Evolutionary conservation across 306 rosid species (phyloP), one percentile per base, ranked within the genome.

Genomic region (Cicer pinnatifidum): DNA sequence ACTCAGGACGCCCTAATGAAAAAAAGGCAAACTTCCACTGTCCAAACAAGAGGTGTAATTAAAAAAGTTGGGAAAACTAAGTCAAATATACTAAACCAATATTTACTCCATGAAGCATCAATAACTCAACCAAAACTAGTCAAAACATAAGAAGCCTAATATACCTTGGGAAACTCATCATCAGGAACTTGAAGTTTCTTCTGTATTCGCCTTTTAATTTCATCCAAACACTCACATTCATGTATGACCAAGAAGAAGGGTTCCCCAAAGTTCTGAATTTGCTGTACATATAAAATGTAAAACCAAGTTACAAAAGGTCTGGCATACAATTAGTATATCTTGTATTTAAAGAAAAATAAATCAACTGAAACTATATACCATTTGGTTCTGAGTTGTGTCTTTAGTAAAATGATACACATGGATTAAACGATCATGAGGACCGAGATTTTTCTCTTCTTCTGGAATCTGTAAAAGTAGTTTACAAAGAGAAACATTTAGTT

Each of bases 1-100:
- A 92, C 60, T 92, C 96, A 15, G 98, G 97, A 61, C 96, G 94
- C 78, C 97, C 97, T 23, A 90, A 82, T 2, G 96, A 90, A 64
- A 92, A 83, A 77, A 90, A 90, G 37, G 98, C 98, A 86, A 92
- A 90, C 77, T 87, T 92, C 98, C 92, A 92, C 98, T 92, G 89
- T 61, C 78, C 77, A 78, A 72, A 61, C 19, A 47, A 37, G 67
- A 82, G 2, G 65, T 40, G 43, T 5, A 69, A 66, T 63, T 13
- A 44, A 11, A 57, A 33, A 28, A 44, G 45, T 81, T 53, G 77
- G 52, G 54, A 48, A 66, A 35, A 54, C 16, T 17, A 10, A 62
- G 17, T 39, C 38, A 71, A 82, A 62, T n/a, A 39, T 8, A 41
- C 40, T 1, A 46, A 37, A 37, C 47, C 70, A 43, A 54, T 37